These are phyloP conservation scores for Fulvia fulva DNA, from an alignment of 2,329 filamentous ascomycete species.

Conservation along the genomic window DNA sequence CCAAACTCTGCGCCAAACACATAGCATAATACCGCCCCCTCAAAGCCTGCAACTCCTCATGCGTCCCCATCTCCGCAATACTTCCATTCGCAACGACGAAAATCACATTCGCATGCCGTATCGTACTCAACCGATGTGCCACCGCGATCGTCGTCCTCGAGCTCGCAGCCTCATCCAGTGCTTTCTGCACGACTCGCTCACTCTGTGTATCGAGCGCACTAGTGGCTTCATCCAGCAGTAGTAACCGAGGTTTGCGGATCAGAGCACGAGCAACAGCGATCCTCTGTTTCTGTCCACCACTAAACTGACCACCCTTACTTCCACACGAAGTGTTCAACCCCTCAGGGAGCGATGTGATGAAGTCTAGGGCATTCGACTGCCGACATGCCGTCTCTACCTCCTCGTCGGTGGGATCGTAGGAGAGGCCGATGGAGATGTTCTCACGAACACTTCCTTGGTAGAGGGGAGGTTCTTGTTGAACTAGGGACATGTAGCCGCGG, in stretches of 20 bases:
- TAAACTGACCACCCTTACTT: conserved; percentile 47
- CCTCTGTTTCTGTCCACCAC: conserved; percentile 55
- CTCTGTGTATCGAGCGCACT: conserved; percentile 61
- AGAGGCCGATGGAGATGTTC: conserved; percentile 46
- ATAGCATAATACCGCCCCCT: conserved; percentile 43
- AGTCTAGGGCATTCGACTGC: conserved; percentile 52
- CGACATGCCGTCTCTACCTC: conserved; percentile 46
- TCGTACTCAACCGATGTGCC: conserved; percentile 39
- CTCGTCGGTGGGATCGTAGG: conserved; percentile 37
- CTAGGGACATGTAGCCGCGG: conserved; percentile 62
- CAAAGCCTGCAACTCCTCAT: conserved; percentile 37
- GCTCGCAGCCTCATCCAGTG: conserved; percentile 54
- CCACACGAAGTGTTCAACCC: conserved; percentile 49
- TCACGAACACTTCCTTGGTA: conserved; percentile 68
- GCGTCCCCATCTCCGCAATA: conserved; percentile 38
- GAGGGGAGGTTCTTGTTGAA: conserved; percentile 66
- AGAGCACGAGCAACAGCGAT: conserved; percentile 54
- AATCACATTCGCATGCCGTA: conserved; percentile 38
- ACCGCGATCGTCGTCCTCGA: conserved; percentile 41
- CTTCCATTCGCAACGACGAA: conserved; percentile 39
- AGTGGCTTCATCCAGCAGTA: conserved; percentile 59
- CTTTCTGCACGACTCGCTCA: conserved; percentile 63
- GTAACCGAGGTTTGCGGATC: conserved; percentile 48
- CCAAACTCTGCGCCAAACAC: conserved; percentile 42
- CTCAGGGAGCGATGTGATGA: conserved; percentile 50